A percentile compares a stretch with the other conserved stretches of the same genome.
Conservation (phyloP, 176 grass and related monocot genomes). For the Oryza officinalis region DNA sequence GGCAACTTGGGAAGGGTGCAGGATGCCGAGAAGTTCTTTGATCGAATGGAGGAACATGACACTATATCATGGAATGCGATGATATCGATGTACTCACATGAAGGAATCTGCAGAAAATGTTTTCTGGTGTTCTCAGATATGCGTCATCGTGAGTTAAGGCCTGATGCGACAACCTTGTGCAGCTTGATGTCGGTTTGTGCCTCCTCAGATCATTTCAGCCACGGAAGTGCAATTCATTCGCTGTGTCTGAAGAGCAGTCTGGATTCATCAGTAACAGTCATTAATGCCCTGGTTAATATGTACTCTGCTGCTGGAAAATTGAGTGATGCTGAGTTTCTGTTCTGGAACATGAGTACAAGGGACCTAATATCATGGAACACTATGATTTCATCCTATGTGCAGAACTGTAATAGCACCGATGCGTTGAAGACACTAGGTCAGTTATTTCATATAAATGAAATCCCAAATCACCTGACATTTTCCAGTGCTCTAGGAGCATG, state of each 20-base stretch:
- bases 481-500: slow-evolving; percentile 69
- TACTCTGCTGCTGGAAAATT: slow-evolving; percentile 54
- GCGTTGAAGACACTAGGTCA: slow-evolving; percentile 45
- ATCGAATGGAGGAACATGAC: slow-evolving; percentile 45
- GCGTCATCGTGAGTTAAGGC: neutral
- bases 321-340: slow-evolving; percentile 50
- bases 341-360: slow-evolving; percentile 55
- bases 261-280: slow-evolving; percentile 19
- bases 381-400: slow-evolving; percentile 67
- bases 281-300: slow-evolving; percentile 47
- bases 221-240: slow-evolving; percentile 60
- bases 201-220: slow-evolving; percentile 41
- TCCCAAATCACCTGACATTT: slow-evolving; percentile 71
- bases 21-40: slow-evolving; percentile 58
- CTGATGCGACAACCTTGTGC: slow-evolving; percentile 34
- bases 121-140: slow-evolving; percentile 58
- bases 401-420: slow-evolving; percentile 34
- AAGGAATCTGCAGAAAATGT: slow-evolving; percentile 45
- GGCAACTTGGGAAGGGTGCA: slow-evolving; percentile 53
- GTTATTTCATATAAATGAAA: slow-evolving; percentile 48
- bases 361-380: slow-evolving; percentile 89
- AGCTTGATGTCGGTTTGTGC: slow-evolving; percentile 40
- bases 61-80: slow-evolving; percentile 79
- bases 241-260: slow-evolving; percentile 40
- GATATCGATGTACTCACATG: slow-evolving; percentile 59